Base-by-base conservation (phyloP, 2,329 filamentous ascomycete genomes). In the Meredithiella fracta region DNA sequence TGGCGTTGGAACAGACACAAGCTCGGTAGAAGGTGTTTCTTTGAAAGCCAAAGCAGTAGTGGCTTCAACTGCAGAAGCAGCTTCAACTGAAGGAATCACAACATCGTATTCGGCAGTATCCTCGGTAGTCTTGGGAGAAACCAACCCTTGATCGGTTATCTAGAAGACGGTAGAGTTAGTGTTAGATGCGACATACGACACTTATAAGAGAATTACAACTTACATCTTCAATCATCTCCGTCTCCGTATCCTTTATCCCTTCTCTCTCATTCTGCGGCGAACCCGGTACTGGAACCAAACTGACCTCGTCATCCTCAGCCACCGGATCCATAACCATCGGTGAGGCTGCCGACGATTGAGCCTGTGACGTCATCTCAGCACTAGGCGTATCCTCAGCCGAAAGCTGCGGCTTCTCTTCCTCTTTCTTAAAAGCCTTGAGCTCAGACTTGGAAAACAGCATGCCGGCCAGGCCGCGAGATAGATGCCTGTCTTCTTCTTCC, bases 371-470 rank as follows among this genome's bases (percentile, higher is more conserved):
- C 23, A 6, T n/a, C 25, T 34, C 15, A 20, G 31, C n/a, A 14
- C 25, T n/a, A 9, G 26, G 17, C 7, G 22, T 23, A 51, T 15
- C 17, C 37, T 40, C 51, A 25, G 38, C 37, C n/a, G 3, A n/a
- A n/a, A n/a, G 40, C 11, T 2, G 17, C 38, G 34, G n/a, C 5
- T 17, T 25, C 15, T 62, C 57, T 0, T 64, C 62, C 1, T 74
- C 68, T 3, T 70, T 64, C 54, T 76, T 70, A 51, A 82, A 68
- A 59, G 74, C 69, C 59, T 76, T 71, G 42, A 81, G 61, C 59
- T 82, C 78, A 0, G 74, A 73, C 62, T 78, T 79, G 42, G 72
- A 75, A 60, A 82, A 82, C 22, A 82, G 70, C 29, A 81, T 67
- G 0, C 78, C 77, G 1, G 82, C 65, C 0, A 82, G 66, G 1